Conservation (phyloP, 345 rosid species). For the Pistacia integerrima region DNA sequence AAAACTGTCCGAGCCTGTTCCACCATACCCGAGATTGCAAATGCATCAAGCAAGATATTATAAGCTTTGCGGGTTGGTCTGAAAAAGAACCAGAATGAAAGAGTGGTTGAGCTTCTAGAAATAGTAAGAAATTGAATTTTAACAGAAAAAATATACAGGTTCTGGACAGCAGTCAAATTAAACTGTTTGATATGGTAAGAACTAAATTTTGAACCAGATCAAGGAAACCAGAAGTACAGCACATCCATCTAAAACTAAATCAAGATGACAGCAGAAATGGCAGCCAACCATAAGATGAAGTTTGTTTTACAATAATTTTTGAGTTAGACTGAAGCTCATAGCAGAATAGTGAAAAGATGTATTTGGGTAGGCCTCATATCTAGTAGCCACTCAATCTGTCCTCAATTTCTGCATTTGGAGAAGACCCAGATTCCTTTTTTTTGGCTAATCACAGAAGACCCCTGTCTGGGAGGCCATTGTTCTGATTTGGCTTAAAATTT, state of each 20-base stretch:
- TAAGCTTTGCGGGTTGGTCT: constrained; percentile 94
- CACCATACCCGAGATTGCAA: constrained; percentile 94
- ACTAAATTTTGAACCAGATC: constrained; percentile 5
- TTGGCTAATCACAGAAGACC: neutral
- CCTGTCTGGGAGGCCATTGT: neutral
- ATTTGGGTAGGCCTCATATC: neutral
- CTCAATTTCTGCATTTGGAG: neutral
- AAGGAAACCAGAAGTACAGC: neutral
- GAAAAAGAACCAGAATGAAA: constrained; percentile 23
- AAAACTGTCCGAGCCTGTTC: constrained; percentile 88
- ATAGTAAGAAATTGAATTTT: neutral
- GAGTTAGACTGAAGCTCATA: neutral
- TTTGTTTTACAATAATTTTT: neutral
- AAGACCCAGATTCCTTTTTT: neutral
- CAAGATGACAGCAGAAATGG: neutral
- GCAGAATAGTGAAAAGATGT: neutral
- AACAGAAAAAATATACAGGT: neutral
- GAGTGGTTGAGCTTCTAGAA: constrained; percentile 1
- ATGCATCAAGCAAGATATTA: constrained; percentile 93
- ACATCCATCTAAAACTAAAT: neutral
- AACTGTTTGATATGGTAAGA: neutral
- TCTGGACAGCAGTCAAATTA: neutral
- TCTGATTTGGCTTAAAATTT: neutral
- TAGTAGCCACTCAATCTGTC: neutral
- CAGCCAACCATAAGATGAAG: neutral